phyloP scores from a whole-genome alignment of 192 early-diverging fungal genomes.

The Mortierella antarctica region DNA sequence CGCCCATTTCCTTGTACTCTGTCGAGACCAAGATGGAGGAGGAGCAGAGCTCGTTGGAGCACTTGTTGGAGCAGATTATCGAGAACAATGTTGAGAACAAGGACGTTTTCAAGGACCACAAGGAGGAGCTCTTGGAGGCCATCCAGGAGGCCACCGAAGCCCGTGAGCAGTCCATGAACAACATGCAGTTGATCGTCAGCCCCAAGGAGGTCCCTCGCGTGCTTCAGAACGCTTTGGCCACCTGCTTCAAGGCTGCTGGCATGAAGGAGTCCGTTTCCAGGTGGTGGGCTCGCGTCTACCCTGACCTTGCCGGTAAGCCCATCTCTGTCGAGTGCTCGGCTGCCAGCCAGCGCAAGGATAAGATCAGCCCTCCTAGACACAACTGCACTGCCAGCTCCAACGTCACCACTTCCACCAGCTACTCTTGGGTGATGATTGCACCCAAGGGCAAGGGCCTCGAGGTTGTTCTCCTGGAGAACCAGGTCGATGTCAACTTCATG shows the following conservation, averaged over 20 bases:
- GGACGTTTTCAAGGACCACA: slow-evolving; percentile 23
- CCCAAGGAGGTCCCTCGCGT: not conserved
- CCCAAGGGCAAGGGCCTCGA: slow-evolving; percentile 10
- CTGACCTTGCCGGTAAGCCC: not conserved
- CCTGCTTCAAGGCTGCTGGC: slow-evolving; percentile 5
- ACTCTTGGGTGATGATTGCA: slow-evolving; percentile 24
- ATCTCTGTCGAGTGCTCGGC: slow-evolving; percentile 13
- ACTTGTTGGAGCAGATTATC: slow-evolving; percentile 2
- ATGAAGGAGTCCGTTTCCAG: slow-evolving; percentile 6
- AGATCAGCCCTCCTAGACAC: not conserved
- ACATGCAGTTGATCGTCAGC: slow-evolving; percentile 6
- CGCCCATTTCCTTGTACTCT: not conserved
- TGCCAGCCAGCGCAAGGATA: not conserved
- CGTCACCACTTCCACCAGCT: not conserved
- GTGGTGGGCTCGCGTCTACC: slow-evolving; percentile 11
- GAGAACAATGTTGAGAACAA: slow-evolving; percentile 18
- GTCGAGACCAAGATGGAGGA: not conserved
- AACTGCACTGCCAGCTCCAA: not conserved
- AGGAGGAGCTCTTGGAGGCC: not conserved
- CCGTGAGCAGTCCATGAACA: not conserved
- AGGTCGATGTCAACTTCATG: slow-evolving; percentile 2
- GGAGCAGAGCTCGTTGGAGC: not conserved
- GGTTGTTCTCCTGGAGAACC: not conserved
- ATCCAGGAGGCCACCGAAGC: slow-evolving; percentile 11
- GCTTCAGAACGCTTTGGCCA: not conserved